Evolutionary conservation across 768 basidiomycete genomes (phyloP), one percentile per base, ranked within the genome.

Genomic region (Serendipita vermifera): DNA sequence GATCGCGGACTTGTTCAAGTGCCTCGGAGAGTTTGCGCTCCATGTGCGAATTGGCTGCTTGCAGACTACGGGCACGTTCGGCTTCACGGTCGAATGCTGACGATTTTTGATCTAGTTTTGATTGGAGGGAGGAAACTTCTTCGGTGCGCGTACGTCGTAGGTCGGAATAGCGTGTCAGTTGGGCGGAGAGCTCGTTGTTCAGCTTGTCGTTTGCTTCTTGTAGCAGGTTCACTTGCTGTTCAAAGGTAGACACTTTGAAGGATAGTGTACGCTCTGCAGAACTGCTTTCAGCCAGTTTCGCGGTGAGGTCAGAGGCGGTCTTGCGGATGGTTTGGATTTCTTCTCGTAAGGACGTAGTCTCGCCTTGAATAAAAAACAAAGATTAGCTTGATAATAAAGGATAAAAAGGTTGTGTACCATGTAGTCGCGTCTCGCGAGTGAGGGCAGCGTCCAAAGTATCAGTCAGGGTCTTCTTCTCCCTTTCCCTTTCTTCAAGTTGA

Each of bases 381-480:
- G 39, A 14, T 22, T 5, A 22, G 31, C 36, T 31, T 24, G 11
- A 59, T 48, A 9, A 40, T 38, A 55, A n/a, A 40, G n/a, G 40
- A 32, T 58, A 29, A 43, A 53, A 20, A 11, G 43, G 15, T 11
- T 4, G 63, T 75, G 55, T 56, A 90, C 91, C 86, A 59, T 91
- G 85, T 55, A 84, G 79, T 64, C 85, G 79, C 5, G 75, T 64
- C 38, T 75, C 73, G 59, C 92, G 86, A 62, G 87, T 80, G 66
- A 89, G 86, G 59, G 91, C 69, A 55, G 87, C 77, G 66, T 85
- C 90, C 3, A 92, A 79, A 39, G 91, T 85, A 27, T 78, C 80
- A 38, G 93, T 74, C 43, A 96, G 76, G 60, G 93, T 89, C 32
- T 90, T 80, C 69, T 96, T 96, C 73, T 96, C 93, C 55, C 86